Conservation (phyloP, 176 grass and related monocot genomes). For the Elymus sibiricus region DNA sequence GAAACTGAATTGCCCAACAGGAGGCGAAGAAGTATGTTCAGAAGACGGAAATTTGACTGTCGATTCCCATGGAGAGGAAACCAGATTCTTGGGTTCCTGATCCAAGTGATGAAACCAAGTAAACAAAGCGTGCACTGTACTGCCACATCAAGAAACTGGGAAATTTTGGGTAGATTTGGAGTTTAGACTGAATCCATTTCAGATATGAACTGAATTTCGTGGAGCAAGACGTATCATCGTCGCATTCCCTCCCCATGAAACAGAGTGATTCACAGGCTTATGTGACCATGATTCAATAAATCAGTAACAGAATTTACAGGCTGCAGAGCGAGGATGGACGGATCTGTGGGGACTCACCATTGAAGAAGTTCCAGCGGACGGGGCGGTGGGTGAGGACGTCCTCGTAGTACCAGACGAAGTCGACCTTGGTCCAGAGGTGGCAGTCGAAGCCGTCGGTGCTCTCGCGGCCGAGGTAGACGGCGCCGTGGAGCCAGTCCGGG, state of each 20-base stretch:
- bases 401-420: constrained; percentile 84
- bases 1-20: neutral
- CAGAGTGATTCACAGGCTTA: neutral
- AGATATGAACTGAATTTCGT: neutral
- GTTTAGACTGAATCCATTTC: neutral
- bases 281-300: neutral
- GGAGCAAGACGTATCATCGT: neutral
- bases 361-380: constrained; percentile 83
- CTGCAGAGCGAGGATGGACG: neutral
- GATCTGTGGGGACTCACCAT: constrained; percentile 12
- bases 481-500: constrained; percentile 54
- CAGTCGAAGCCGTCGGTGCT: constrained; percentile 58
- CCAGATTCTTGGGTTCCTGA: neutral
- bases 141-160: neutral
- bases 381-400: constrained; percentile 74
- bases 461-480: constrained; percentile 66
- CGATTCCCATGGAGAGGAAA: neutral
- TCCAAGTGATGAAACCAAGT: neutral
- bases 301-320: neutral
- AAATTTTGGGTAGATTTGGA: neutral
- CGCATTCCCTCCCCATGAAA: neutral
- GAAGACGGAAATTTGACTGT: neutral
- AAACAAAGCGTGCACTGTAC: neutral
- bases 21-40: neutral
- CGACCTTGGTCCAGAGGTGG: constrained; percentile 71